Percentiles rank a stretch among this genome's conserved stretches.
These are phyloP conservation scores for Blastocystis sp. DNA, from an alignment of 352 stramenopile genomes.

Conservation along the genomic window DNA sequence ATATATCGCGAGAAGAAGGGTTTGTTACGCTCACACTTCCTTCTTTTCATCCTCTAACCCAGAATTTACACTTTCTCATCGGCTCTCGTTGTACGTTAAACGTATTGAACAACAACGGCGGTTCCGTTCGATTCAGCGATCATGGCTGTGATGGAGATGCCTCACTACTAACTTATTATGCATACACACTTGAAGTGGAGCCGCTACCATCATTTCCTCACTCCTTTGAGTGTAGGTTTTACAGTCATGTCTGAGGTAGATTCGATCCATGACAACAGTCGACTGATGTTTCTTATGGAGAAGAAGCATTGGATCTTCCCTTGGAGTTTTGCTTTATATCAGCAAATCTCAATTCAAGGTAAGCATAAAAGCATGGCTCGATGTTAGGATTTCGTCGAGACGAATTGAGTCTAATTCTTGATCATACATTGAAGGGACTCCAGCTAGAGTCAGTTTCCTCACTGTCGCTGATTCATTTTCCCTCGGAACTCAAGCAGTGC, in stretches of 20 bases:
- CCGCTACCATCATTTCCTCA: not conserved
- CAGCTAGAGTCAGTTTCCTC: too few species aligned
- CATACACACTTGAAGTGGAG: not conserved
- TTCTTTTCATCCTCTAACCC: not conserved
- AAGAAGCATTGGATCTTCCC: not conserved
- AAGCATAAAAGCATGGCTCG: too few species aligned
- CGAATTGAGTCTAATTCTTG: not conserved
- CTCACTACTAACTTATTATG: not conserved
- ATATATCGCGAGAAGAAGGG: not conserved
- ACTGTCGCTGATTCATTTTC: not conserved
- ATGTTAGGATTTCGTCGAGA: not conserved
- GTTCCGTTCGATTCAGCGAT: not conserved
- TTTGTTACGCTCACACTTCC: not conserved
- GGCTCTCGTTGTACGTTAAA: not conserved
- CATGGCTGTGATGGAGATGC: not conserved
- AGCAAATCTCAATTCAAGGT: not conserved
- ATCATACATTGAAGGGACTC: not conserved
- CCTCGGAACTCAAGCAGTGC: not conserved
- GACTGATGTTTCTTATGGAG: not conserved
- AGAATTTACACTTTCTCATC: not conserved
- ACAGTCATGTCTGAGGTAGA: not conserved
- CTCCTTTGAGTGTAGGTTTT: not conserved
- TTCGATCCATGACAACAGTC: not conserved
- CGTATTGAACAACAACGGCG: not conserved
- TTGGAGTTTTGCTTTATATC: not conserved